phyloP scores from a whole-genome alignment of 2,329 filamentous ascomycete species.

The Colletotrichum tropicale region DNA sequence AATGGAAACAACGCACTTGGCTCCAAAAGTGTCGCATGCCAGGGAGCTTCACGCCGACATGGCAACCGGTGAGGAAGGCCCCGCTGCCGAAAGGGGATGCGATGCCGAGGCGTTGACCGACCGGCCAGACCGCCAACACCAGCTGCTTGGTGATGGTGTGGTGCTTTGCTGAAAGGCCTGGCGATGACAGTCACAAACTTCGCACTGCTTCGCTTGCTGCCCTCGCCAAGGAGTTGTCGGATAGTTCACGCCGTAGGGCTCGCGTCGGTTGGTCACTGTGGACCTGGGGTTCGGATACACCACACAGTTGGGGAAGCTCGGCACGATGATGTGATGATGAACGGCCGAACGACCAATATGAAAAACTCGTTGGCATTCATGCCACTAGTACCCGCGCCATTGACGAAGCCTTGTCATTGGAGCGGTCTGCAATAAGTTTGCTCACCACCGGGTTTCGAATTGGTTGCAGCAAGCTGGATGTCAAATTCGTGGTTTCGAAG shows the following conservation, averaged over 20 bases:
- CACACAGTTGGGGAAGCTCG: conserved; percentile 1
- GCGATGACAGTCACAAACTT: neutral
- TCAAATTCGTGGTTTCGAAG: neutral
- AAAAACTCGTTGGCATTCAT: neutral
- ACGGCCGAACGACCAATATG: neutral
- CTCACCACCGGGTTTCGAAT: neutral
- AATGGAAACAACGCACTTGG: neutral
- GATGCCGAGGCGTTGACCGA: neutral
- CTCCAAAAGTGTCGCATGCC: neutral
- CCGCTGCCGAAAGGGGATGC: neutral
- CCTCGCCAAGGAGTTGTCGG: neutral
- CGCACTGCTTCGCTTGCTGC: neutral
- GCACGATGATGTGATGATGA: conserved; percentile 1
- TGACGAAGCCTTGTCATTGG: neutral
- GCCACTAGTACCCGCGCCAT: neutral
- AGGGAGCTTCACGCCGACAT: neutral
- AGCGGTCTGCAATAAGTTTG: neutral
- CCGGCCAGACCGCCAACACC: neutral
- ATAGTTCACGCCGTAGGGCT: neutral
- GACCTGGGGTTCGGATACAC: neutral
- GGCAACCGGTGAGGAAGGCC: neutral
- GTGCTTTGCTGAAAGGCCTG: neutral
- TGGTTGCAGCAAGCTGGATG: neutral
- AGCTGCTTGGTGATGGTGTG: neutral
- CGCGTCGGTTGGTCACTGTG: neutral